Percentiles rank a stretch among this genome's conserved stretches.
Evolutionary conservation across 2,329 filamentous ascomycete genomes (phyloP).

Genomic region (Plectosphaerella plurivora): DNA sequence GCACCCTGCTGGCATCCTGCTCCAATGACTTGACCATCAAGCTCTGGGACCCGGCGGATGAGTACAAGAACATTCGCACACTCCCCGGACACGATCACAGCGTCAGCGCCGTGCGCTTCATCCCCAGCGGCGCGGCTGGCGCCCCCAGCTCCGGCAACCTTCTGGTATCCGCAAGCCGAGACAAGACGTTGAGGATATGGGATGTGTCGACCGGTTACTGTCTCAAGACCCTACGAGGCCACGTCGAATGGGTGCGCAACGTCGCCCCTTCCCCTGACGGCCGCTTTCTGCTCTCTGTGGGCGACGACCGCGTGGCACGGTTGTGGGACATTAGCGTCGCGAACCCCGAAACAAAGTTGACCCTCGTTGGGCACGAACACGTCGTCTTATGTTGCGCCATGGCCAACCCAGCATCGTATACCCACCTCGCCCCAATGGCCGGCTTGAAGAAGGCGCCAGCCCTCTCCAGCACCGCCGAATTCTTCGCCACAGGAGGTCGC

Average conservation of each 20-base stretch:
- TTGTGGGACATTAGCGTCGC: conserved; percentile 78
- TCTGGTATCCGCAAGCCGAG: conserved; percentile 79
- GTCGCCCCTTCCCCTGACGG: conserved; percentile 80
- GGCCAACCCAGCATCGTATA: conserved; percentile 74
- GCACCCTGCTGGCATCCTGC: conserved; percentile 67
- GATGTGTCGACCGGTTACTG: conserved; percentile 91
- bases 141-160: conserved; percentile 78
- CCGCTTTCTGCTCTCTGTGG: conserved; percentile 75
- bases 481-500: conserved; percentile 80
- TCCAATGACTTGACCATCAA: conserved; percentile 91
- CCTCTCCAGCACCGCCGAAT: conserved; percentile 72
- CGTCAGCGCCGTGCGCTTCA: conserved; percentile 82
- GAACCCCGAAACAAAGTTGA: conserved; percentile 67
- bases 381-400: conserved; percentile 81
- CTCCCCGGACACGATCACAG: conserved; percentile 89
- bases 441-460: conserved; percentile 80
- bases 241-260: conserved; percentile 87
- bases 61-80: conserved; percentile 93
- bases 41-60: conserved; percentile 86
- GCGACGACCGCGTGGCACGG: conserved; percentile 75
- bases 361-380: conserved; percentile 83
- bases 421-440: conserved; percentile 71
- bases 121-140: conserved; percentile 76
- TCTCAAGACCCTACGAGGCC: conserved; percentile 81
- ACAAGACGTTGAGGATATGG: conserved; percentile 84